Percentiles rank a stretch among this genome's conserved stretches.
Evolutionary conservation across 106 monocot genomes (phyloP).

Genomic region (Amphibolis antarctica): DNA sequence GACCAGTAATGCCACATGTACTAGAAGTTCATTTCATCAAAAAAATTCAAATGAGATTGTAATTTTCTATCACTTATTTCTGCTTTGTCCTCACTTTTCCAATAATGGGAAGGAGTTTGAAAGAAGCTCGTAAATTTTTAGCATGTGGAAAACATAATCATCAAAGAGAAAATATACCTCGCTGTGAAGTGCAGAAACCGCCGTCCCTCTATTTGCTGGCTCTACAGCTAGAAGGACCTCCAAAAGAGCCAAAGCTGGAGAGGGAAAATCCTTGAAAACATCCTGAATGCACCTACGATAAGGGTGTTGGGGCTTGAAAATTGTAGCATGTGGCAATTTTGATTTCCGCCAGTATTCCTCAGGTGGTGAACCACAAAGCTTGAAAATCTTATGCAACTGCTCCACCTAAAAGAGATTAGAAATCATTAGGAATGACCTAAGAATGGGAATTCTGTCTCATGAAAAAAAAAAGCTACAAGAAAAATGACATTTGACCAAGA

Average conservation of each 20-base stretch:
- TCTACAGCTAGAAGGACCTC: conserved; percentile 28
- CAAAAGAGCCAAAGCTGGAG: conserved; percentile 29
- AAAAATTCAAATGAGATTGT: too few species aligned
- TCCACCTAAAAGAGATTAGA: conserved; percentile 18
- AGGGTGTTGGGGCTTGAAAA: conserved; percentile 26
- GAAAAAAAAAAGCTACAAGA: background rate
- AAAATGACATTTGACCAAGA: background rate
- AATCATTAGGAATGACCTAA: background rate
- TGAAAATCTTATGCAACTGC: conserved; percentile 32
- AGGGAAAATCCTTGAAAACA: conserved; percentile 26
- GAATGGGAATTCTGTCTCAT: too few species aligned
- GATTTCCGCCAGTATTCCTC: conserved; percentile 28
- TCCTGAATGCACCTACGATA: conserved; percentile 21
- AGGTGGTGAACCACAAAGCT: conserved; percentile 36
- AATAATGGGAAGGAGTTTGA: too few species aligned
- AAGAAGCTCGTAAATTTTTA: too few species aligned
- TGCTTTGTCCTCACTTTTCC: too few species aligned
- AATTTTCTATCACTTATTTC: too few species aligned
- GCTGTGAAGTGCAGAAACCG: conserved; percentile 25
- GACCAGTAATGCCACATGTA: too few species aligned
- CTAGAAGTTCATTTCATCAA: too few species aligned
- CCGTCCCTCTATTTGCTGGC: conserved; percentile 21
- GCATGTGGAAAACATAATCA: background rate
- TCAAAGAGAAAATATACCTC: conserved; percentile 12
- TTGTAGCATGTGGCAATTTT: conserved; percentile 20